Percentiles rank a stretch among this genome's conserved stretches.
Conservation (phyloP, 768 basidiomycete species). For the Mycena alexandri region DNA sequence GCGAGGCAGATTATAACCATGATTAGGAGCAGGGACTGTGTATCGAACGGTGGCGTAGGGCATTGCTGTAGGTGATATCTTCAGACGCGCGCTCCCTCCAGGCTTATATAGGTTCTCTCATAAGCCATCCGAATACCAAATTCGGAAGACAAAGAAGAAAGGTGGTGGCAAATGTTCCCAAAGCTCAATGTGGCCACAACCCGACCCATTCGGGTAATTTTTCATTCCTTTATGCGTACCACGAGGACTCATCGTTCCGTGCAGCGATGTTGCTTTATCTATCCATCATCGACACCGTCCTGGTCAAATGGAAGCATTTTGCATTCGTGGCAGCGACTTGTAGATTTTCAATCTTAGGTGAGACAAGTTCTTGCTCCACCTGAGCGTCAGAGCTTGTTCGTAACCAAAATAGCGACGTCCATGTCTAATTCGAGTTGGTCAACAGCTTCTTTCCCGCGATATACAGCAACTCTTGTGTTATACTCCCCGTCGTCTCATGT, state of each 20-base stretch:
- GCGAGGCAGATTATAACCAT: slow-evolving; percentile 5
- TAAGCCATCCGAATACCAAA: not conserved
- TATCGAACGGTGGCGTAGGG: slow-evolving; percentile 29
- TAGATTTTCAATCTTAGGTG: no score
- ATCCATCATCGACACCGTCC: not conserved
- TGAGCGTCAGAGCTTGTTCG: no score
- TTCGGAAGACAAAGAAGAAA: slow-evolving; percentile 28
- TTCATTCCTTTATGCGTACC: slow-evolving; percentile 2
- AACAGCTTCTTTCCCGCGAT: no score
- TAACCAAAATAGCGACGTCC: no score
- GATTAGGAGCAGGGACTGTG: slow-evolving; percentile 3
- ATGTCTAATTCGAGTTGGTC: no score
- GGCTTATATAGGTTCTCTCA: slow-evolving; percentile 19
- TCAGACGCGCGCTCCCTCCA: not conserved
- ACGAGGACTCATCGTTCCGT: not conserved
- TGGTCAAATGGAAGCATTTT: slow-evolving; percentile 15
- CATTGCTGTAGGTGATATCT: slow-evolving; percentile 11
- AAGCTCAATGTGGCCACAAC: slow-evolving; percentile 3
- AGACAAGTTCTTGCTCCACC: no score
- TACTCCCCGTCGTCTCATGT: no score
- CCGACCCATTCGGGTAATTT: not conserved
- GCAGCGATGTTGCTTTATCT: slow-evolving; percentile 1
- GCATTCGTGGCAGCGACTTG: no score
- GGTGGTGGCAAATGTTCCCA: slow-evolving; percentile 6
- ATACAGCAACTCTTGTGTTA: no score